A percentile compares a stretch with the other conserved stretches of the same genome.
These are phyloP conservation scores for Capsella bursapastoris DNA, from an alignment of 345 rosid genomes.

Conservation along the genomic window DNA sequence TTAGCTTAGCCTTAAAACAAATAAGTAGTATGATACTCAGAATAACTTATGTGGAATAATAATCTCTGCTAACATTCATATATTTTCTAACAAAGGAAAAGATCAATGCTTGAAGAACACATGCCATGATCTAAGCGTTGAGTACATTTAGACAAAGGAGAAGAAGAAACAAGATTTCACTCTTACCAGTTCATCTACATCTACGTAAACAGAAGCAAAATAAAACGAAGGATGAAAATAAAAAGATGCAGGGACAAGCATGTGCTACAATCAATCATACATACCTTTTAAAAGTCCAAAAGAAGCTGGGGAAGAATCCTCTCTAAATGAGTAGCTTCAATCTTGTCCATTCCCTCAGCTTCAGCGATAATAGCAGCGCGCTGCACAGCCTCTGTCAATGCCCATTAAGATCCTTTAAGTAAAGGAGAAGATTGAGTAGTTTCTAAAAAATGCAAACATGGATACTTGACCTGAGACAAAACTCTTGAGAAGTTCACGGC, in stretches of 20 bases:
- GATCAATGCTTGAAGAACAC: neutral
- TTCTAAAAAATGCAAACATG: neutral
- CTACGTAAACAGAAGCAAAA: neutral
- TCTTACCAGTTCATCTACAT: neutral
- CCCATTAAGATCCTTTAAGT: neutral
- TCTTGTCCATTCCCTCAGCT: slow-evolving; percentile 63
- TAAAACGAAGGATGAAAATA: neutral
- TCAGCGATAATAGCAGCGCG: slow-evolving; percentile 76
- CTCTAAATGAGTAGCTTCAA: slow-evolving; percentile 76
- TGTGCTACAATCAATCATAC: slow-evolving; percentile 6
- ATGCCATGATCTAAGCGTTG: neutral
- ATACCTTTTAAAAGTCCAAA: slow-evolving; percentile 60
- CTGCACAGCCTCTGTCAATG: slow-evolving; percentile 69
- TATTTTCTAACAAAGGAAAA: slow-evolving; percentile 2
- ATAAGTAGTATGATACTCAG: no score
- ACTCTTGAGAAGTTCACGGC: slow-evolving; percentile 75
- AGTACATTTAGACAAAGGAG: neutral
- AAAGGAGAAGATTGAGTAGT: neutral
- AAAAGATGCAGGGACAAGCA: neutral
- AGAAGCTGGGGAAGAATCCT: slow-evolving; percentile 83
- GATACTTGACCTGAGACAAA: slow-evolving; percentile 64
- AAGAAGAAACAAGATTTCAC: neutral
- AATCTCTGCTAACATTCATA: neutral
- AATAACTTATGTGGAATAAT: no score
- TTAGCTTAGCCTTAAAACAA: no score